Evolutionary conservation across 1,284 basidiomycete species (phyloP).

Genomic region (Bondarzewia mesenterica): DNA sequence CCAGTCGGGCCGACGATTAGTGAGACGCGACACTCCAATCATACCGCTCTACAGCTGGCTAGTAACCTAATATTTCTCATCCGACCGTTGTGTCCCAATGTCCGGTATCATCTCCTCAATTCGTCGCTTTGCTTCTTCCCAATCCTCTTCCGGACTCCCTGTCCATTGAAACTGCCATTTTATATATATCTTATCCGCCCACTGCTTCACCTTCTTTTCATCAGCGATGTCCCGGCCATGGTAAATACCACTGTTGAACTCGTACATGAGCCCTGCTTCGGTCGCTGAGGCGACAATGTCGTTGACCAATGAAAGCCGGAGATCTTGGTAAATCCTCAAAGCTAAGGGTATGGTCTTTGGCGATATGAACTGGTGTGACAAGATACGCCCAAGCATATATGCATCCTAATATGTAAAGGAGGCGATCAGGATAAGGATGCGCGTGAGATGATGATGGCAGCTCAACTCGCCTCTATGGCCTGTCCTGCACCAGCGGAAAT

Average conservation of each 20-base stretch:
- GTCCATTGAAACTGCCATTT: conserved; percentile 1
- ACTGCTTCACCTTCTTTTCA: background rate
- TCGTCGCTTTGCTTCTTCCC: background rate
- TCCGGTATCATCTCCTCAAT: too few relatives aligned
- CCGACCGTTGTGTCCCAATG: too few relatives aligned
- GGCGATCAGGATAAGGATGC: background rate
- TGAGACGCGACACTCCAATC: too few relatives aligned
- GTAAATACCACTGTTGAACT: conserved; percentile 14
- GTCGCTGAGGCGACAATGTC: conserved; percentile 5
- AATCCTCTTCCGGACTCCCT: background rate
- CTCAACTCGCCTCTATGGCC: conserved; percentile 38
- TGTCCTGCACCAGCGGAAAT: conserved; percentile 47
- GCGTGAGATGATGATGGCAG: background rate
- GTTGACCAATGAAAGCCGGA: conserved; percentile 22
- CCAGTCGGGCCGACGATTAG: too few relatives aligned
- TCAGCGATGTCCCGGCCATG: background rate
- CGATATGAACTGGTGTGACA: conserved; percentile 20
- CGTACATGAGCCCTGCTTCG: conserved; percentile 16
- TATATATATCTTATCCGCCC: background rate
- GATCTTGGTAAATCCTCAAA: conserved; percentile 22
- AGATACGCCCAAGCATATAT: conserved; percentile 25
- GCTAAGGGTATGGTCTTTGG: conserved; percentile 15
- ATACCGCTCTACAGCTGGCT: too few relatives aligned
- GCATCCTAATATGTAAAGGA: conserved; percentile 20
- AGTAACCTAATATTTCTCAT: too few relatives aligned